These are phyloP conservation scores for Torulaspora globosa DNA, from an alignment of 1,139 yeast genomes.

Conservation along the genomic window DNA sequence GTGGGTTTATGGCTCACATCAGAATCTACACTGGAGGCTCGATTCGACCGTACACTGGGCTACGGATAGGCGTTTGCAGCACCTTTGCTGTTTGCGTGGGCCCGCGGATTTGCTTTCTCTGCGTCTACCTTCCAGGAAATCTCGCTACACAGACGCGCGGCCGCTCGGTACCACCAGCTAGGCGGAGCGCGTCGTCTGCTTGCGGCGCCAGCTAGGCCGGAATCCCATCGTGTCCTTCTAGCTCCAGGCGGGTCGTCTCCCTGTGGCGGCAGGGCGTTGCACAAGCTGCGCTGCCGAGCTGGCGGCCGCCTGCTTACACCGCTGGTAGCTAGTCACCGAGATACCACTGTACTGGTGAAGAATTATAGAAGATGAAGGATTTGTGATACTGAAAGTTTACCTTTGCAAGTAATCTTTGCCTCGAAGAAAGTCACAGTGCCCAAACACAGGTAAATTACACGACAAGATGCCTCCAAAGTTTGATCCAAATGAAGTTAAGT, in stretches of 20 bases:
- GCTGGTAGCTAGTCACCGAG: background rate
- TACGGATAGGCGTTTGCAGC: too few species aligned
- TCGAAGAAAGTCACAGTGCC: slow-evolving; percentile 15
- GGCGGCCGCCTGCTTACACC: background rate
- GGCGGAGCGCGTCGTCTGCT: background rate
- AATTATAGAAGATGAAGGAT: slow-evolving; percentile 4
- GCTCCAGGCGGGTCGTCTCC: background rate
- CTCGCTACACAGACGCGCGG: background rate
- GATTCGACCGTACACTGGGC: too few species aligned
- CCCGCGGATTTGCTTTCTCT: background rate
- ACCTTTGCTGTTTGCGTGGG: background rate
- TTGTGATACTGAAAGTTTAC: background rate
- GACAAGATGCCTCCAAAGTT: slow-evolving; percentile 86
- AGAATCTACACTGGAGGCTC: too few species aligned
- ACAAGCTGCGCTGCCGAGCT: background rate
- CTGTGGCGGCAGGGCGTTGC: background rate
- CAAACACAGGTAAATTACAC: slow-evolving; percentile 22
- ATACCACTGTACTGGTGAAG: slow-evolving; percentile 5
- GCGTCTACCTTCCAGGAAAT: background rate
- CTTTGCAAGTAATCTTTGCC: background rate
- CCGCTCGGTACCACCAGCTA: background rate
- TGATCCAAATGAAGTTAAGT: slow-evolving; percentile 98
- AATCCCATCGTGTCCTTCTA: background rate
- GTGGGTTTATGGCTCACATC: slow-evolving; percentile 4
- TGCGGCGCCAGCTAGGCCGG: background rate